Percentiles rank a stretch among this genome's conserved stretches.
Conservation (phyloP, 2,329 filamentous ascomycete species). For the Clonostachys byssicola region DNA sequence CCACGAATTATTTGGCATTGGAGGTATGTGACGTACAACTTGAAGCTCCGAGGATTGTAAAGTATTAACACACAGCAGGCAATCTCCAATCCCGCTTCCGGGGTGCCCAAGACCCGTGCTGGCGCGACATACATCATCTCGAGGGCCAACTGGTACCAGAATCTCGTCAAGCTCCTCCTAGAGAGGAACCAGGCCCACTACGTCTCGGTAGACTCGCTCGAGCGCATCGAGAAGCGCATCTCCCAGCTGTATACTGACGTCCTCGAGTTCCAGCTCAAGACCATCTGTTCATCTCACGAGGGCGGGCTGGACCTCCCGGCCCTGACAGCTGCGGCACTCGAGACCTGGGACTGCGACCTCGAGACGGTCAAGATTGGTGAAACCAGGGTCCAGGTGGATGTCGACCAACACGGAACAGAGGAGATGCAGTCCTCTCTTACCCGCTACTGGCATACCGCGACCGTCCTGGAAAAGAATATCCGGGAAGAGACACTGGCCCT, state of each 20-base stretch:
- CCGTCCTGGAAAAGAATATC: no score
- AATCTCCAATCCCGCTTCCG: no score
- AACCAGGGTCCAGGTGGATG: conserved; percentile 5
- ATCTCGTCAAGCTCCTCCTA: conserved; percentile 18
- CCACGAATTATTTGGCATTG: no score
- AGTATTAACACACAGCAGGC: no score
- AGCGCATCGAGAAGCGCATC: conserved; percentile 15
- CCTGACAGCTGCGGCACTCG: conserved; percentile 17
- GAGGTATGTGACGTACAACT: no score
- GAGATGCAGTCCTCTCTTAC: conserved; percentile 1
- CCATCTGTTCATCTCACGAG: conserved; percentile 26
- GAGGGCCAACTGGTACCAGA: conserved; percentile 31
- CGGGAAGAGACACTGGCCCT: no score
- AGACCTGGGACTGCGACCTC: conserved; percentile 25
- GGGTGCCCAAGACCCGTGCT: conserved; percentile 13
- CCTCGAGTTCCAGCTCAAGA: conserved; percentile 34
- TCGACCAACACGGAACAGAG: conserved; percentile 7
- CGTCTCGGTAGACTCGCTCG: conserved; percentile 3
- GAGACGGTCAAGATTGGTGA: not conserved
- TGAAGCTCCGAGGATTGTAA: no score
- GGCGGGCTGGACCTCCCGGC: conserved; percentile 17
- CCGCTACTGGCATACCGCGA: no score
- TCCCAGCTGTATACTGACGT: conserved; percentile 28
- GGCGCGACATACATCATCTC: conserved; percentile 27
- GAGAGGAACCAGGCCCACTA: conserved; percentile 7